These are phyloP conservation scores for Podila minutissima DNA, from an alignment of 192 early-diverging fungal species.

Conservation along the genomic window DNA sequence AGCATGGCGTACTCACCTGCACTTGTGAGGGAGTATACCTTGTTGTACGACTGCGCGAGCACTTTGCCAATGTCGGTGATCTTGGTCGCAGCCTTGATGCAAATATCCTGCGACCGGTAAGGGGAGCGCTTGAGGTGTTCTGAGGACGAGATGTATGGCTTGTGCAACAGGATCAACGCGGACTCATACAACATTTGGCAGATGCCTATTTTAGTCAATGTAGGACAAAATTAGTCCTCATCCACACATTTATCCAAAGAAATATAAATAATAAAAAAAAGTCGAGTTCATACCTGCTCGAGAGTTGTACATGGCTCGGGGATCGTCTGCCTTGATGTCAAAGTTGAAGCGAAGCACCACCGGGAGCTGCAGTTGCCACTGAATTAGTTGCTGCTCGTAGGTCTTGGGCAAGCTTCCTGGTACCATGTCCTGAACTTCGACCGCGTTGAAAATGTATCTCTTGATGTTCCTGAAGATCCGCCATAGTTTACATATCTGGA, in stretches of 20 bases:
- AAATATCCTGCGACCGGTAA: constrained; percentile 51
- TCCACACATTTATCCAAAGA: too few relatives aligned
- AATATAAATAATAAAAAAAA: too few relatives aligned
- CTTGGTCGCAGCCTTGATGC: constrained; percentile 47
- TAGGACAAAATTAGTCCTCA: background rate
- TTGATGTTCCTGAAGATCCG: constrained; percentile 47
- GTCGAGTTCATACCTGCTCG: constrained; percentile 30
- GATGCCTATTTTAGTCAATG: constrained; percentile 14
- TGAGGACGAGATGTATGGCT: constrained; percentile 41
- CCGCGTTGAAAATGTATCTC: constrained; percentile 42
- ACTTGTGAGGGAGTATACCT: constrained; percentile 33
- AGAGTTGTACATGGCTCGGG: constrained; percentile 33
- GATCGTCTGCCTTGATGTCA: constrained; percentile 39
- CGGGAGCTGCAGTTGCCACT: constrained; percentile 48
- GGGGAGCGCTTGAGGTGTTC: constrained; percentile 47
- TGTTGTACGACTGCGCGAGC: constrained; percentile 24
- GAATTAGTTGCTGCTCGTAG: constrained; percentile 47
- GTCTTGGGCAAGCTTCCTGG: constrained; percentile 46
- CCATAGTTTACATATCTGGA: constrained; percentile 34
- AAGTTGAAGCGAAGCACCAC: constrained; percentile 26
- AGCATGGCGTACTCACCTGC: constrained; percentile 44
- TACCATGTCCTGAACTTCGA: constrained; percentile 38
- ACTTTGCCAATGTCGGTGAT: constrained; percentile 50
- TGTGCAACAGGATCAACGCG: constrained; percentile 39
- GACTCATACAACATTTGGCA: constrained; percentile 49